A percentile compares a stretch with the other conserved stretches of the same genome.
phyloP scores from a whole-genome alignment of 192 early-diverging fungal species.

The Dispira simplex region DNA sequence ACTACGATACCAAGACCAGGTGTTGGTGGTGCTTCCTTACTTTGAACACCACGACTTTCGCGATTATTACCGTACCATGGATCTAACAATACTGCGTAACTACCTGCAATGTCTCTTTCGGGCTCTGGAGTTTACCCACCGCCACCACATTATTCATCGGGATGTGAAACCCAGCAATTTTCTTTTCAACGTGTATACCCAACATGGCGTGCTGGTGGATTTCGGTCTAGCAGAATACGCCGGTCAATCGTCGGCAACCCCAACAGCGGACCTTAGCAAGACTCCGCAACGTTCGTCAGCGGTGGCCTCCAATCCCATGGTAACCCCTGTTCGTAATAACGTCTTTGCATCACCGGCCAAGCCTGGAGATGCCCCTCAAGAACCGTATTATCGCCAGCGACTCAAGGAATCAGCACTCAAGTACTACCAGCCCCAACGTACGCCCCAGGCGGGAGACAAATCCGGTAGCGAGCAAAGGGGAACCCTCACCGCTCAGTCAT shows the following conservation, averaged over 20 bases:
- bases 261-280: background rate
- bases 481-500: background rate
- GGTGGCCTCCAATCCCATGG: background rate
- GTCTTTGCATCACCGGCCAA: too few relatives aligned
- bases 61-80: slow-evolving; percentile 42
- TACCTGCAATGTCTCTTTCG: slow-evolving; percentile 62
- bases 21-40: slow-evolving; percentile 70
- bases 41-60: slow-evolving; percentile 72
- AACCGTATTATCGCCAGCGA: slow-evolving; percentile 4
- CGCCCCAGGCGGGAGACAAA: background rate
- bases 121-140: slow-evolving; percentile 57
- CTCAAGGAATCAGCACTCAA: slow-evolving; percentile 9
- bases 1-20: slow-evolving; percentile 62
- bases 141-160: slow-evolving; percentile 61
- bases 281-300: background rate
- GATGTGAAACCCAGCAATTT: slow-evolving; percentile 96
- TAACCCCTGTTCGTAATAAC: background rate
- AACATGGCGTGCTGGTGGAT: slow-evolving; percentile 74
- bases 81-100: slow-evolving; percentile 47
- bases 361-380: background rate
- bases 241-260: background rate
- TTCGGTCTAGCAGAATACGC: slow-evolving; percentile 73
- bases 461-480: background rate
- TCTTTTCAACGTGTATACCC: slow-evolving; percentile 51
- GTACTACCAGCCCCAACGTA: slow-evolving; percentile 1